These are phyloP conservation scores for Thymus quinquecostatus DNA, from an alignment of 257 asterid species.

Conservation along the genomic window DNA sequence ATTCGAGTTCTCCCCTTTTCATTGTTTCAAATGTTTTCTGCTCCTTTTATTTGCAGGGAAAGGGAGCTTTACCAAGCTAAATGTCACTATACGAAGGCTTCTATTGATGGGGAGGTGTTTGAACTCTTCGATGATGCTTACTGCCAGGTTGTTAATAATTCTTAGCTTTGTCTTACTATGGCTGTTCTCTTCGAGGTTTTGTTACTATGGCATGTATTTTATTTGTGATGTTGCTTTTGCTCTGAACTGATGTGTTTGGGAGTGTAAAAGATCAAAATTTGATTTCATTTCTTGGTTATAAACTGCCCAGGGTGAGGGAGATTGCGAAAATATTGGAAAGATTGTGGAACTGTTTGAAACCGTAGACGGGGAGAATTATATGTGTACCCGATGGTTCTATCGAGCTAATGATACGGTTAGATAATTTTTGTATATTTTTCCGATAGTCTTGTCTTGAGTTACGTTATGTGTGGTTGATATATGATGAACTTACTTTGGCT, in stretches of 20 bases:
- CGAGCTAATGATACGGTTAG: conserved; percentile 52
- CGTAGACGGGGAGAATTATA: conserved; percentile 17
- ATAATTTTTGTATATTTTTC: not conserved
- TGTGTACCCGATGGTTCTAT: conserved; percentile 48
- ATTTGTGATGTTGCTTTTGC: not conserved
- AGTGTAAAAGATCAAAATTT: not conserved
- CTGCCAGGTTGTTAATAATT: conserved; percentile 23
- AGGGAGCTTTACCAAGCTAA: conserved; percentile 35
- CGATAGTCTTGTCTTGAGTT: no score
- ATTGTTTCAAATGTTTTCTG: not conserved
- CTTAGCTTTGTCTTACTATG: not conserved
- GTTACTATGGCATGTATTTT: not conserved
- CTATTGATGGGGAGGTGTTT: conserved; percentile 24
- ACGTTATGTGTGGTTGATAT: not conserved
- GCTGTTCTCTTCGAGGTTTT: not conserved
- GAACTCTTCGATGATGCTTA: conserved; percentile 35
- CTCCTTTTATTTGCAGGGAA: conserved; percentile 27
- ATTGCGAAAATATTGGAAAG: conserved; percentile 36
- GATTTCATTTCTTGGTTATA: not conserved
- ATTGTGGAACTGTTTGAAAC: conserved; percentile 49
- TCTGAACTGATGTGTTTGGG: not conserved
- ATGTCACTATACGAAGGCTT: conserved; percentile 32
- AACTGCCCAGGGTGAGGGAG: conserved; percentile 39
- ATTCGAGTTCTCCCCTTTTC: not conserved
- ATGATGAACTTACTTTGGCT: not conserved